Evolutionary conservation across 2,329 filamentous ascomycete species (phyloP), one percentile per base, ranked within the genome.

Genomic region (Hypoxylon sp.): DNA sequence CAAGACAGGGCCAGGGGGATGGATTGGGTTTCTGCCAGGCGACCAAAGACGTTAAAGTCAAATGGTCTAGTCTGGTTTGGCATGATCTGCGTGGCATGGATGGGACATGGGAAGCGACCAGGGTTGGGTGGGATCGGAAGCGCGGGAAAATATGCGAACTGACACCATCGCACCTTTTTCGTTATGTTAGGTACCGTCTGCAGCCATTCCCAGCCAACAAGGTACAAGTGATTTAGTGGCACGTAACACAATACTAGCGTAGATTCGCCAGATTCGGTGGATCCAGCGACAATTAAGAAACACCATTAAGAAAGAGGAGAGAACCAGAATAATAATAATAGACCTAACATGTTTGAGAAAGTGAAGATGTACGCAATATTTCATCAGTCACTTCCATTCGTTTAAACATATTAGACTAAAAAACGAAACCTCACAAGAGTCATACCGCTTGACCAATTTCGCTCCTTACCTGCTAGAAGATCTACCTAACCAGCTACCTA

Each of bases 111-210:
- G n/a, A n/a, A n/a, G n/a, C n/a, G n/a, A n/a, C n/a, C n/a, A n/a
- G n/a, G n/a, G 36, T 45, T 45, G 47, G 54, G 54, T 50, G 36
- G 54, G 43, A 60, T 57, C 54, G 57, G 57, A 55, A 57, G 47
- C 51, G 47, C 57, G 57, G 57, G 57, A 60, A 57, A 60, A 57
- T 57, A 57, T 57, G 57, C 57, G 57, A 57, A 55, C 57, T 60
- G 54, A 60, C 57, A 59, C 57, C 53, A 57, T 60, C 46, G 51
- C 34, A 51, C 40, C 37, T 41, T 16, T 20, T 11, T 34, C 21
- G 9, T 21, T 13, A 31, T 27, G 11, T 43, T 30, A 25, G 23
- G 29, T 34, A 50, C 17, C 36, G 16, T 37, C 5, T 5, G n/a
- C 17, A 19, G 8, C 12, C 16, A 11, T 26, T 26, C 6, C 4